Evolutionary conservation across 176 grass and related monocot genomes (phyloP), one percentile per base, ranked within the genome.

Genomic region (Rhipidocladum racemiflorum): DNA sequence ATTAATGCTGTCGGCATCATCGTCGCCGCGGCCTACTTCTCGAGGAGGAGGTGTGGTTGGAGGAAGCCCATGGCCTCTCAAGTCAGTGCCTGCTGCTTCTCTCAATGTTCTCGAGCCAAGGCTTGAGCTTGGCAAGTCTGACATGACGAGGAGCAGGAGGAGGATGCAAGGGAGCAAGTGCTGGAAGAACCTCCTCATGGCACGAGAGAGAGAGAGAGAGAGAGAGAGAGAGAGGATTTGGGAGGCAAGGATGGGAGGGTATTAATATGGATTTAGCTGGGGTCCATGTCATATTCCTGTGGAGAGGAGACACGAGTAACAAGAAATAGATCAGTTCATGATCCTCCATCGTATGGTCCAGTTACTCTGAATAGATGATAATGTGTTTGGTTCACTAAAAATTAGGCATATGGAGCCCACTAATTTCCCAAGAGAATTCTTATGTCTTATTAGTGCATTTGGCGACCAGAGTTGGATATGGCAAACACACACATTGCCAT

Each of bases 211-310:
- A 6, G 68, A 29, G 82, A 77, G 57, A 35, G 79, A 10, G 77
- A 65, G 68, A 6, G 57, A 61, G 68, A 61, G 53, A 65, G 65
- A 17, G 45, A 70, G 38, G 5, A 12, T 12, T 65, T 51, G 49
- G 13, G 55, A 45, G 36, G 72, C 44, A 61, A 68, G 82, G 16
- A 60, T 76, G 39, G 49, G 78, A 86, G 83, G 83, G 75, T 91
- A 91, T 91, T 91, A 94, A 91, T 91, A 94, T 25, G 51, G 78
- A 77, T 50, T 73, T 72, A 78, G 71, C 43, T 18, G 23, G 83
- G 46, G 70, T 72, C 69, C 65, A 50, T 70, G 34, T 1, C 83
- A 36, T 78, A 2, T 35, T 48, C 65, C 39, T 70, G 65, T 53
- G 34, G 43, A 24, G 23, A 46, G 59, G 8, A 74, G 51, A 75